These are phyloP conservation scores for Phytophthora tentaculata DNA, from an alignment of 352 stramenopile species.

Conservation along the genomic window DNA sequence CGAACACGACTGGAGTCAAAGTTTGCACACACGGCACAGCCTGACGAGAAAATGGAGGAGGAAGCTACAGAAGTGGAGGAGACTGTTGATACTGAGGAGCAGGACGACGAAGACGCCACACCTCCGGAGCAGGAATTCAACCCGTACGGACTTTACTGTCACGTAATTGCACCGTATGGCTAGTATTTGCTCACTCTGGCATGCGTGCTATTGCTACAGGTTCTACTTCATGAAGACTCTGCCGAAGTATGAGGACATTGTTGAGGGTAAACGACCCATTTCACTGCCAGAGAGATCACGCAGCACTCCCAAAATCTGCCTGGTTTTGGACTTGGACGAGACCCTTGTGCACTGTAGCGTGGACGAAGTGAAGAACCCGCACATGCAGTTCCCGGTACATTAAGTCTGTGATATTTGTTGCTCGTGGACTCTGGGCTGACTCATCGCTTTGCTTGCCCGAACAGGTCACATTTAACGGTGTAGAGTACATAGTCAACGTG, in stretches of 20 bases:
- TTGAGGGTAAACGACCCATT: slow-evolving; percentile 51
- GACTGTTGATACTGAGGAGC: slow-evolving; percentile 32
- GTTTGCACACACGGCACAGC: slow-evolving; percentile 23
- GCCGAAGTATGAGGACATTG: slow-evolving; percentile 80
- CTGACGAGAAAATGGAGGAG: slow-evolving; percentile 41
- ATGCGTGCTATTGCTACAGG: slow-evolving; percentile 26
- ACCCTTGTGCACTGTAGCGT: slow-evolving; percentile 99
- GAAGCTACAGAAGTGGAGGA: slow-evolving; percentile 31
- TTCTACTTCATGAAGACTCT: slow-evolving; percentile 91
- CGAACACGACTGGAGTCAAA: slow-evolving; percentile 42
- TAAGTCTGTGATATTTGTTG: not conserved
- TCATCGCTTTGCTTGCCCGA: not conserved
- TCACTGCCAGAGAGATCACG: slow-evolving; percentile 64
- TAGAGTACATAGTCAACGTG: slow-evolving; percentile 97
- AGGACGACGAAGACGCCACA: slow-evolving; percentile 47
- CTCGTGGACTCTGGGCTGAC: not conserved
- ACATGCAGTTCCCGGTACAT: slow-evolving; percentile 95
- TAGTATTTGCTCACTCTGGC: not conserved
- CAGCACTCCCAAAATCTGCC: slow-evolving; percentile 71
- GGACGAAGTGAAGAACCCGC: slow-evolving; percentile 93
- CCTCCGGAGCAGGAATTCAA: slow-evolving; percentile 76
- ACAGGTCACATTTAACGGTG: slow-evolving; percentile 93
- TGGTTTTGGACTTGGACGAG: slow-evolving; percentile 98
- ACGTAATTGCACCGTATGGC: not conserved
- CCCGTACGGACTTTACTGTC: slow-evolving; percentile 43